Percentiles rank a stretch among this genome's conserved stretches.
Evolutionary conservation across 202 grass and related monocot genomes (phyloP).

Genomic region (Hordeum pubiflorum): DNA sequence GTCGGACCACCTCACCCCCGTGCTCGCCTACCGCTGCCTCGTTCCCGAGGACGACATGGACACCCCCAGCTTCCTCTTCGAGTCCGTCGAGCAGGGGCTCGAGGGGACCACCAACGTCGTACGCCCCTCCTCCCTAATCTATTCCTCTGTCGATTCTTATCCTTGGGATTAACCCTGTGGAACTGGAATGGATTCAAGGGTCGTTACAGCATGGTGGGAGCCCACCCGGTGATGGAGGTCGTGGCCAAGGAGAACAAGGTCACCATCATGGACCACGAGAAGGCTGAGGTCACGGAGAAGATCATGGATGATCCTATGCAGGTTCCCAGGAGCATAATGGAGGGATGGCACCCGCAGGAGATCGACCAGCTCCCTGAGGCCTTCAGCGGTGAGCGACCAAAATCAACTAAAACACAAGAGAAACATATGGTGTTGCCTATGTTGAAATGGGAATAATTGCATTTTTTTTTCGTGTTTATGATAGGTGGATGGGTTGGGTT

Average conservation of each 20-base stretch:
- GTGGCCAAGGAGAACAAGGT: constrained; percentile 70
- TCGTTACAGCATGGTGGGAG: constrained; percentile 72
- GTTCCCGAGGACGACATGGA: constrained; percentile 61
- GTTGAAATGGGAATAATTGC: constrained; percentile 13
- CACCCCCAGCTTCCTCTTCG: constrained; percentile 80
- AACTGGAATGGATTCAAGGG: constrained; percentile 39
- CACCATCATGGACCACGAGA: constrained; percentile 69
- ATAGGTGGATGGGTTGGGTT: constrained; percentile 86
- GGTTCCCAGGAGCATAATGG: constrained; percentile 64
- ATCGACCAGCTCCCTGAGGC: constrained; percentile 62
- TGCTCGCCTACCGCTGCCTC: constrained; percentile 80
- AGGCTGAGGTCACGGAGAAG: constrained; percentile 50
- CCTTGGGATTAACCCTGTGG: neutral
- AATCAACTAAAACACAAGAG: neutral
- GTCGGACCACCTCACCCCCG: constrained; percentile 82
- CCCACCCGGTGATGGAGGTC: constrained; percentile 72
- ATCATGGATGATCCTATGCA: constrained; percentile 67
- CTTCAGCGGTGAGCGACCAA: constrained; percentile 38
- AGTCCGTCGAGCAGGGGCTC: constrained; percentile 73
- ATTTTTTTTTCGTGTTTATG: neutral
- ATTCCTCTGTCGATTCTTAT: neutral
- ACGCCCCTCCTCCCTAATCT: neutral
- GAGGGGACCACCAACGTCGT: constrained; percentile 60
- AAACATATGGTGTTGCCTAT: neutral
- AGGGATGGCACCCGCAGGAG: constrained; percentile 60